These are phyloP conservation scores for Suillus placidus DNA, from an alignment of 768 basidiomycete genomes.

Conservation along the genomic window DNA sequence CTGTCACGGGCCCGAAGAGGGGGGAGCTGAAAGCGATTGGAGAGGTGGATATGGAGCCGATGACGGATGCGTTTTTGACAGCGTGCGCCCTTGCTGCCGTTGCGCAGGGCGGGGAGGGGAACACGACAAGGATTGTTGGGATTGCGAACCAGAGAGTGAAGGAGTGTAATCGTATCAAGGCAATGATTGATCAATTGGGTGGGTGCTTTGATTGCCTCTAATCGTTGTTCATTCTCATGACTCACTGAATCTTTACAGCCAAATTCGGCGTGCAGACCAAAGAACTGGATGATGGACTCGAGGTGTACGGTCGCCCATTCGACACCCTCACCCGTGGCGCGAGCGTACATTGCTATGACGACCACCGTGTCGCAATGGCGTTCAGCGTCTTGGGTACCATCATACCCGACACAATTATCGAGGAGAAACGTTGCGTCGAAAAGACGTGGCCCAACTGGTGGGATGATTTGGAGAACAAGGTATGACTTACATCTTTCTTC, in stretches of 20 bases:
- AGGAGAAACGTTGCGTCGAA: constrained; percentile 97
- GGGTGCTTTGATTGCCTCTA: constrained; percentile 19
- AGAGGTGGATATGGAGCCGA: constrained; percentile 96
- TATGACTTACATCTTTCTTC: constrained; percentile 31
- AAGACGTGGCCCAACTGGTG: constrained; percentile 99
- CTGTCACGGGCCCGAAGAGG: constrained; percentile 85
- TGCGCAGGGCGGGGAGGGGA: constrained; percentile 57
- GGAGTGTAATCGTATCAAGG: constrained; percentile 95
- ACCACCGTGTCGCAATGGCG: constrained; percentile 98
- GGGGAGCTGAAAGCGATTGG: constrained; percentile 77
- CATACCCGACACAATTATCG: constrained; percentile 74
- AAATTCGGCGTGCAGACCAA: constrained; percentile 94
- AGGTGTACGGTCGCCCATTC: constrained; percentile 80
- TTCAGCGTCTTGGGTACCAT: constrained; percentile 87
- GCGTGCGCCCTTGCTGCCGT: constrained; percentile 93
- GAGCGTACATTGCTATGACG: constrained; percentile 94
- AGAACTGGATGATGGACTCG: constrained; percentile 91
- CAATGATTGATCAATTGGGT: constrained; percentile 97
- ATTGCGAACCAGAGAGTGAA: constrained; percentile 99
- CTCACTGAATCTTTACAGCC: constrained; percentile 45
- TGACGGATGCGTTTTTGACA: constrained; percentile 99
- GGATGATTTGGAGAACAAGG: constrained; percentile 97
- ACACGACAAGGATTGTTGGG: constrained; percentile 81
- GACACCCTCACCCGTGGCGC: constrained; percentile 64
- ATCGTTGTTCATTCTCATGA: background rate